Percentiles rank a stretch among this genome's conserved stretches.
These are phyloP conservation scores for Forsythia viridissima DNA, from an alignment of 257 asterid species.

Conservation along the genomic window DNA sequence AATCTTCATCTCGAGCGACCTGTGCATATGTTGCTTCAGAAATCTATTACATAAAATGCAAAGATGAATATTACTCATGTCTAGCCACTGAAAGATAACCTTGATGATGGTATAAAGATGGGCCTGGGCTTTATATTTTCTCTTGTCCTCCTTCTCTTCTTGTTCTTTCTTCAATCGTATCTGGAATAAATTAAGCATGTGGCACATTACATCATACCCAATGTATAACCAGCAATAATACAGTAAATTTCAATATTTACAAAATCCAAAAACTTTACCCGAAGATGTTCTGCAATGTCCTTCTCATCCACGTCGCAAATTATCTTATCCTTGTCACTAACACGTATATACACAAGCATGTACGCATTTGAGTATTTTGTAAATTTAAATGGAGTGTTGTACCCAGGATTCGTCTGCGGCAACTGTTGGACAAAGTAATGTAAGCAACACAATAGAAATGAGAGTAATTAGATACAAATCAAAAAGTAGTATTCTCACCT, in stretches of 20 bases:
- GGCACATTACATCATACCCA: not conserved
- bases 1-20: constrained; percentile 98
- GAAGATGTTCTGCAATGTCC: constrained; percentile 68
- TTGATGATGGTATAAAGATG: constrained; percentile 94
- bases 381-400: constrained; percentile 60
- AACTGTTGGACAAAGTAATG: constrained; percentile 39
- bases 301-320: constrained; percentile 70
- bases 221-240: not conserved
- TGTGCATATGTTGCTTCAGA: constrained; percentile 35
- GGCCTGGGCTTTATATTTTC: constrained; percentile 90
- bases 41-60: constrained; percentile 17
- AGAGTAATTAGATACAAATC: constrained; percentile 12
- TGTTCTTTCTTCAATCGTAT: constrained; percentile 93
- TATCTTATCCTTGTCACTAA: constrained; percentile 69
- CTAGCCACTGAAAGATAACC: constrained; percentile 41
- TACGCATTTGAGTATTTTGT: constrained; percentile 71
- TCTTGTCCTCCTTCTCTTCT: constrained; percentile 96
- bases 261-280: constrained; percentile 37
- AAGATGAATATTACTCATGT: constrained; percentile 11
- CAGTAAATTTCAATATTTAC: not conserved
- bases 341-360: constrained; percentile 72
- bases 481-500: constrained; percentile 36
- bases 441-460: constrained; percentile 23
- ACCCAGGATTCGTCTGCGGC: constrained; percentile 70
- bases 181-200: constrained; percentile 45